Evolutionary conservation across 2,329 filamentous ascomycete genomes (phyloP).

Genomic region (Pleoardoris graminearum): DNA sequence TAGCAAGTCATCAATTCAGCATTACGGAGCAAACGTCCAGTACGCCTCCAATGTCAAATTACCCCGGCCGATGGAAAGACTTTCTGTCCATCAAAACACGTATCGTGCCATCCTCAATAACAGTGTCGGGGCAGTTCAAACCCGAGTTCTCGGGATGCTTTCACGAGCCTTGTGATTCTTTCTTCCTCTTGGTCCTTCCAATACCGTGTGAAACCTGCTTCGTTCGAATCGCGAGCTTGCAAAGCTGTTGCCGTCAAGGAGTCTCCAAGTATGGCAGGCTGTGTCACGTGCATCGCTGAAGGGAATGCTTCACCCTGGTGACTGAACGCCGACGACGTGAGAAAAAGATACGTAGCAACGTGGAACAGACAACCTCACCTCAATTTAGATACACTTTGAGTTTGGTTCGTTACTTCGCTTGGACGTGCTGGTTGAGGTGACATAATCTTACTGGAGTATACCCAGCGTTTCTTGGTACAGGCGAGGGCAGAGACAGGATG

Average conservation of each 20-base stretch:
- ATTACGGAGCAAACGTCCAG: not conserved
- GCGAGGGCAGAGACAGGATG: not conserved
- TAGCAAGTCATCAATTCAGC: conserved; percentile 7
- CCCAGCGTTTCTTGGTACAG: not conserved
- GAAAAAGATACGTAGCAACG: not conserved
- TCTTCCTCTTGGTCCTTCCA: conserved; percentile 6
- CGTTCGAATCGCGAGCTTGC: conserved; percentile 1
- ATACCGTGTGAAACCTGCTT: not conserved
- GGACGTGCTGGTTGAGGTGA: not conserved
- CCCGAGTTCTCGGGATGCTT: conserved; percentile 9
- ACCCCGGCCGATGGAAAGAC: too few species aligned
- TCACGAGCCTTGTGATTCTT: conserved; percentile 2
- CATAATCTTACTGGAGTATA: not conserved
- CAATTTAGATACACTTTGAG: too few species aligned
- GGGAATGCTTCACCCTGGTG: too few species aligned
- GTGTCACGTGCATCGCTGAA: not conserved
- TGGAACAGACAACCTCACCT: not conserved
- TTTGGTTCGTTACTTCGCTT: too few species aligned
- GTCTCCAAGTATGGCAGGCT: not conserved
- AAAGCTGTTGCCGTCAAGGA: conserved; percentile 2
- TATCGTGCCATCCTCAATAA: not conserved
- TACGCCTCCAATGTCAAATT: not conserved
- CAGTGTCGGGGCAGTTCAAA: conserved; percentile 12
- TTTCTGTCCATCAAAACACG: too few species aligned
- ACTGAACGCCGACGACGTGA: not conserved